phyloP scores from a whole-genome alignment of 2,329 filamentous ascomycete species.

The Coniella vitis region DNA sequence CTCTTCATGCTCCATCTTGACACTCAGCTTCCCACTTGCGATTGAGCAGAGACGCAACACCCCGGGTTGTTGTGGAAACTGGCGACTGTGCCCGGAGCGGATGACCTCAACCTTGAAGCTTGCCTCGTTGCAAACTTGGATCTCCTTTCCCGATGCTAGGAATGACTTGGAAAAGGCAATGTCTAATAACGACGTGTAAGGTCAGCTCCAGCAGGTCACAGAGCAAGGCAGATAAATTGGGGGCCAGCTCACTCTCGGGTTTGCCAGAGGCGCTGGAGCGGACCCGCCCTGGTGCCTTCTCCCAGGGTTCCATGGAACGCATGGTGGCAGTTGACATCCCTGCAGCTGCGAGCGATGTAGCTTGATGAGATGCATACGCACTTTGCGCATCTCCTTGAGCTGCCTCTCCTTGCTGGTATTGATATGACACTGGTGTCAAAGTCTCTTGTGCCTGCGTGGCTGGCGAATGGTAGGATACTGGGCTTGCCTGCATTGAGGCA shows the following conservation, averaged over 20 bases:
- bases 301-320: neutral
- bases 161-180: slow-evolving; percentile 27
- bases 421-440: neutral
- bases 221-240: neutral
- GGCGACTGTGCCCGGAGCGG: slow-evolving; percentile 15
- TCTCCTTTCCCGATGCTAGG: slow-evolving; percentile 18
- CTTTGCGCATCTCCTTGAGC: neutral
- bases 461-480: neutral
- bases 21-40: slow-evolving; percentile 23
- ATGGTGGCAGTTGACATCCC: neutral
- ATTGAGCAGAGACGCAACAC: slow-evolving; percentile 23
- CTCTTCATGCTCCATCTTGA: slow-evolving; percentile 19
- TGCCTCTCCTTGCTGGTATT: neutral
- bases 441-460: neutral
- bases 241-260: neutral
- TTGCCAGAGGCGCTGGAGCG: neutral
- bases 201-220: neutral
- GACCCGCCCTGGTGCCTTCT: slow-evolving; percentile 1
- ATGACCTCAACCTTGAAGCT: slow-evolving; percentile 23
- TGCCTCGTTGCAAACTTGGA: slow-evolving; percentile 22
- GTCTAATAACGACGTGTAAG: slow-evolving; percentile 18
- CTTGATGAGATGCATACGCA: too few relatives aligned
- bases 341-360: neutral
- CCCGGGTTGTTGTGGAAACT: slow-evolving; percentile 16
- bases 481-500: neutral